Base-by-base conservation (phyloP, 805 yeast genomes). In the Pichia deserticola region DNA sequence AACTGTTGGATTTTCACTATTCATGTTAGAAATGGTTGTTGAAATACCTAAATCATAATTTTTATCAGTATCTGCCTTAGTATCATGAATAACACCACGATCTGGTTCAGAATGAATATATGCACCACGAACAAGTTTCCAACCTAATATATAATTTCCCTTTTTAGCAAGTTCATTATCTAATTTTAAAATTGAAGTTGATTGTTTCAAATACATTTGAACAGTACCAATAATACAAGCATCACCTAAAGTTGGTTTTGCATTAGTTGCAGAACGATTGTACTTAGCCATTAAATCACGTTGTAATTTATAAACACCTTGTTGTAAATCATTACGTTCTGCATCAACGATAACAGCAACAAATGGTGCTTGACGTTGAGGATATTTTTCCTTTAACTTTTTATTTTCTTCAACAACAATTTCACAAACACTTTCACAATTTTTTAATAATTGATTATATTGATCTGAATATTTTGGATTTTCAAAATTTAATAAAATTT, bases 101-200 rank as follows among this genome's bases (percentile, higher is more conserved):
- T 84, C 74, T 36, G 85, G 78, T 70, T 90, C 98, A 6, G 95
- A 80, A 64, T 90, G 97, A 53, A 90, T 80, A 71, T 90, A 90
- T 13, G 98, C 98, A 56, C 98, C 98, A 67, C 98, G 81, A 15
- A 90, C 98, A 49, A 90, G 76, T 68, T 90, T 90, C 73, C 89
- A 72, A 25, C 96, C 97, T 50, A 89, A 69, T 62, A 85, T 78
- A 67, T 90, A 90, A 20, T 69, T 66, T 47, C 77, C 75, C 49
- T 74, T 64, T 51, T 68, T 57, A 15, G 97, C 97, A 49, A 81
- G 71, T 56, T 73, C 67, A 55, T 79, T 77, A 64, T 90, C 97
- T 38, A 69, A 55, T 34, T 76, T 66, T 54, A 92, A 70, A 57
- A 86, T 75, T 25, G 74, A 73, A 2, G 81, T 64, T 0, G 95